Base-by-base conservation (phyloP, 2,329 filamentous ascomycete species). In the Ascochyta fabae region DNA sequence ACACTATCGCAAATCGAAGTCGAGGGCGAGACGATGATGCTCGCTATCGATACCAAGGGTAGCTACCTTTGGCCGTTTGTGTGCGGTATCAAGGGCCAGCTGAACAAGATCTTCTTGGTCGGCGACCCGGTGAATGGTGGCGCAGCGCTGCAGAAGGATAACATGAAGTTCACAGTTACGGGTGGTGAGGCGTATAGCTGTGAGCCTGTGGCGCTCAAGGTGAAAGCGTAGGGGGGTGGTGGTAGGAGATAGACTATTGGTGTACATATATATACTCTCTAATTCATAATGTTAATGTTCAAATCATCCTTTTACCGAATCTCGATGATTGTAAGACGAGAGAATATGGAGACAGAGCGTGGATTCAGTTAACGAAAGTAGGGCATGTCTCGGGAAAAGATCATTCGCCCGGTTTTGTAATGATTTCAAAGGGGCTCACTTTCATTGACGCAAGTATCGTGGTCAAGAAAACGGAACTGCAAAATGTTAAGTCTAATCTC, bases 191-290 rank as follows among this genome's bases (percentile, higher is more conserved):
- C 45, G 10, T 54, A 48, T n/a, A 54, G 40, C 34, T 54, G 45
- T 54, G 51, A 54, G 45, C 51, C 51, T 16, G 52, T 55, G 34
- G 46, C 52, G 8, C 26, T 55, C 45, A 55, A 45, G 52, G 41
- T 55, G 6, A 40, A 45, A 27, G 46, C 15, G 40, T 49, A 46
- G 35, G 16, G 6, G 31, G 2, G 19, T 40, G 36, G 24, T 38
- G 24, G 19, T 10, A 7, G 6, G 26, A 23, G 6, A 10, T 8
- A 4, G 33, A 38, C 29, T 48, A 43, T 9, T 29, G 33, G 10
- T 29, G 45, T 48, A 27, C 44, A 27, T 8, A 43, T 33, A 48
- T 41, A 44, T 35, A 40, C 35, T 49, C 36, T 23, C 10, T 49
- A 46, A 55, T 35, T 16, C 29, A 23, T 48, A 48, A 48, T 50